Evolutionary conservation across 1,139 yeast genomes (phyloP).

Genomic region (Williopsis jadinii): DNA sequence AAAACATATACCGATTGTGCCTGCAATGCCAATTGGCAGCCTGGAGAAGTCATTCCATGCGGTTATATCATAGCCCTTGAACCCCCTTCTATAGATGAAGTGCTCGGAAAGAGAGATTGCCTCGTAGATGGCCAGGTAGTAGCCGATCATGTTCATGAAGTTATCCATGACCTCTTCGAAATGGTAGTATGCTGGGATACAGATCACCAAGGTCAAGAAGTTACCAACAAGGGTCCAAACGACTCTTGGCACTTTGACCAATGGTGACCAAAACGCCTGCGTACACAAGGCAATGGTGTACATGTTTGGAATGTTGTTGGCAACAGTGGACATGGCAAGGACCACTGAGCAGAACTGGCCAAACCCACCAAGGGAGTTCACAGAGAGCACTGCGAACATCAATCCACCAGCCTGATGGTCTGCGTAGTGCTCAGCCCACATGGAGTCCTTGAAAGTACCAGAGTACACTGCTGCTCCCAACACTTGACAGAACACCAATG

Average conservation of each 20-base stretch:
- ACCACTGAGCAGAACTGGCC: slow-evolving; percentile 87
- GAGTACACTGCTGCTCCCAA: slow-evolving; percentile 87
- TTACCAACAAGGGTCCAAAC: slow-evolving; percentile 77
- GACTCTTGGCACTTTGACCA: slow-evolving; percentile 70
- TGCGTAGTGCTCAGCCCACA: slow-evolving; percentile 41
- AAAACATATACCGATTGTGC: slow-evolving; percentile 66
- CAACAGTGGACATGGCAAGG: slow-evolving; percentile 75
- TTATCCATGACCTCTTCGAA: slow-evolving; percentile 69
- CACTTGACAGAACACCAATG: slow-evolving; percentile 66
- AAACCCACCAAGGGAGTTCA: slow-evolving; percentile 76
- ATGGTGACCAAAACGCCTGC: slow-evolving; percentile 73
- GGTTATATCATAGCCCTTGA: slow-evolving; percentile 53
- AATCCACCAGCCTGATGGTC: slow-evolving; percentile 68
- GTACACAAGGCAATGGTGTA: slow-evolving; percentile 83
- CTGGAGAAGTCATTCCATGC: slow-evolving; percentile 48
- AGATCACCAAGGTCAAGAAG: slow-evolving; percentile 70
- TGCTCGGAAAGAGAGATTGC: slow-evolving; percentile 72
- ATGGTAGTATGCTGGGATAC: slow-evolving; percentile 78
- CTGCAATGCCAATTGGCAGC: slow-evolving; percentile 74
- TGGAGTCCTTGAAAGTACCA: slow-evolving; percentile 40
- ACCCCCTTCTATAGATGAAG: slow-evolving; percentile 62
- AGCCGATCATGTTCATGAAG: slow-evolving; percentile 86
- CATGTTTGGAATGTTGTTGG: slow-evolving; percentile 90
- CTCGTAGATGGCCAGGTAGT: slow-evolving; percentile 83
- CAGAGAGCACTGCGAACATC: slow-evolving; percentile 68